Evolutionary conservation across 257 asterid genomes (phyloP).

Genomic region (Orobanche coerulescens): DNA sequence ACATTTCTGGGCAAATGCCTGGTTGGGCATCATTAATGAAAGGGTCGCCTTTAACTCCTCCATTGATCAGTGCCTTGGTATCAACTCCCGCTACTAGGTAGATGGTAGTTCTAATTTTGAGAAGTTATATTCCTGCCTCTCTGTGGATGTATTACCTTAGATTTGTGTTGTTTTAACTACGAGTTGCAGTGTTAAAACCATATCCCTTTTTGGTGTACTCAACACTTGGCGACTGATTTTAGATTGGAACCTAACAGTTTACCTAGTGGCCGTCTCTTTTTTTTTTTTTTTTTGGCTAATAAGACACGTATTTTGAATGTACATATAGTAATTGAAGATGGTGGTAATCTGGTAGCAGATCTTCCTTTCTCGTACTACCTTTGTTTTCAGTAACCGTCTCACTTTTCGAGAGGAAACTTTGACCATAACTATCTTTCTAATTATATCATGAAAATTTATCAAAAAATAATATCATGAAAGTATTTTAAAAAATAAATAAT

Average conservation of each 20-base stretch:
- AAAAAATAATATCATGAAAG: too few species aligned
- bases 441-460: too few species aligned
- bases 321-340: conserved; percentile 7
- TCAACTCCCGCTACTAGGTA: conserved; percentile 95
- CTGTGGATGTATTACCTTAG: conserved; percentile 10
- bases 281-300: too few species aligned
- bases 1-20: conserved; percentile 59
- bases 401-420: too few species aligned
- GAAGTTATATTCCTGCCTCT: neutral
- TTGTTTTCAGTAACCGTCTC: too few species aligned
- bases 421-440: too few species aligned
- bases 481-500: too few species aligned
- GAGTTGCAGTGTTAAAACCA: conserved; percentile 10
- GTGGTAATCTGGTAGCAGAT: conserved; percentile 17
- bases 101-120: conserved; percentile 22
- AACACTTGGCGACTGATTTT: conserved; percentile 9
- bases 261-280: neutral
- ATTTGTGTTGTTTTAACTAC: neutral
- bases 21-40: conserved; percentile 89
- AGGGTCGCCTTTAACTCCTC: conserved; percentile 77
- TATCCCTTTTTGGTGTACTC: neutral
- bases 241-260: conserved; percentile 10
- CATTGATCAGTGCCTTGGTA: conserved; percentile 65
- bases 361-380: conserved; percentile 10
- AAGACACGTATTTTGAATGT: neutral